Evolutionary conservation across 495 filamentous ascomycete genomes (phyloP), one percentile per base, ranked within the genome.

Genomic region (Penicillium cosmopolitanum): DNA sequence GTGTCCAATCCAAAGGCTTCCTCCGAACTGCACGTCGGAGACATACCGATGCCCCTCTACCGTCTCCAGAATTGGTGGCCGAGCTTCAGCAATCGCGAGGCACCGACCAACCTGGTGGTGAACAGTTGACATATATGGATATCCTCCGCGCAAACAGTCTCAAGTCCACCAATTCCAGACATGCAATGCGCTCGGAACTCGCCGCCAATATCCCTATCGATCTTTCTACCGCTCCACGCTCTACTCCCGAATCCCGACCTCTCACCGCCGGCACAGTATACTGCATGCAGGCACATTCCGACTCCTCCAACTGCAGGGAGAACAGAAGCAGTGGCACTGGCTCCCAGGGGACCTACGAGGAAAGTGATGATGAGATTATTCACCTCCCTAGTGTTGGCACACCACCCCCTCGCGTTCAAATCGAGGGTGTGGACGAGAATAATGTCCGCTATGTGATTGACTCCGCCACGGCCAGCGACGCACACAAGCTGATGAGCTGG

Each of bases 41-140:
- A 56, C 77, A 80, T 57, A 78, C 77, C 2, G 76, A 80, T 50
- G 77, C 75, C 23, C 72, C 72, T 19, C 59, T 65, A 2, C 74
- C 77, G 11, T 73, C 73, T 7, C 68, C 73, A 8, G 64, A 63
- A 5, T 65, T 79, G 42, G 55, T 79, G 1, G 63, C 63, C 28
- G 70, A 73, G 12, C 58, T 65, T 23, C 40, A 66, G 15, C 51
- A 58, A 4, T 50, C 56, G 8, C 56, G 54, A 31, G 55, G 61
- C 15, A 35, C 35, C 2, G 51, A 38, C 52, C 52, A 13, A 50
- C 55, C 2, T 3, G 18, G 56, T 10, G 58, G 64, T 8, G 63
- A 72, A 19, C 65, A 61, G n/a, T 50, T 77, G 7, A 75, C 71
- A 6, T 75, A 73, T 40, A 73, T 77, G 72, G 74, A 78, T 50